Percentiles rank a stretch among this genome's conserved stretches.
Conservation (phyloP, 345 rosid species). For the Citrus mangshanensis region DNA sequence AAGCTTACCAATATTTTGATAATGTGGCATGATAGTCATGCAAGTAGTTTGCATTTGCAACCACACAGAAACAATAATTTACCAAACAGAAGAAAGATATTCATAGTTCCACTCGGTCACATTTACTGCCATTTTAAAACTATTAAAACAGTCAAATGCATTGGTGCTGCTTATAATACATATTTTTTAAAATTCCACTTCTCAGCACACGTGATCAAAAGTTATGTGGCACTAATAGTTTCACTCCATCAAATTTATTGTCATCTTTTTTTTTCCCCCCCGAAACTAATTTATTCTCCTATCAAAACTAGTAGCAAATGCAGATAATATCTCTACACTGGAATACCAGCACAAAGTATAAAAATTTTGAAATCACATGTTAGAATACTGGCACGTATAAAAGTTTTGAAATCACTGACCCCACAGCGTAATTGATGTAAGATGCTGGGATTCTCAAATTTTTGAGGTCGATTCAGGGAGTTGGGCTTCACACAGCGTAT, state of each 20-base stretch:
- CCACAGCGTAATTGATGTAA: conserved; percentile 96
- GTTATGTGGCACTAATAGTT: neutral
- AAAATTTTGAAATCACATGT: conserved; percentile 22
- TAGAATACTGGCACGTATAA: neutral
- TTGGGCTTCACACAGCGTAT: conserved; percentile 99
- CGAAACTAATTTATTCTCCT: too few species aligned
- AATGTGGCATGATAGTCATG: neutral
- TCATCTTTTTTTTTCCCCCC: too few species aligned
- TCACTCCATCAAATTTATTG: neutral
- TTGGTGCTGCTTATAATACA: neutral
- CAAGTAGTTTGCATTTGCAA: neutral
- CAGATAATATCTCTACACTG: neutral
- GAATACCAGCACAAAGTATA: neutral
- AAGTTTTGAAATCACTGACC: conserved; percentile 48
- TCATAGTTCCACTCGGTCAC: neutral
- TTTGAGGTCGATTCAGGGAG: conserved; percentile 80
- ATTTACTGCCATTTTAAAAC: neutral
- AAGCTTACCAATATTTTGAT: neutral
- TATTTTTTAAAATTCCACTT: neutral
- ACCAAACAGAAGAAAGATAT: neutral
- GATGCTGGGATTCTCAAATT: conserved; percentile 79
- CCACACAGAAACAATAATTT: neutral
- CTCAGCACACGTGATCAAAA: neutral
- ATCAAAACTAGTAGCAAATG: neutral
- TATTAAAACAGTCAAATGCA: neutral